Conservation (phyloP, 176 grass and related monocot genomes). For the Neostapfia colusana region DNA sequence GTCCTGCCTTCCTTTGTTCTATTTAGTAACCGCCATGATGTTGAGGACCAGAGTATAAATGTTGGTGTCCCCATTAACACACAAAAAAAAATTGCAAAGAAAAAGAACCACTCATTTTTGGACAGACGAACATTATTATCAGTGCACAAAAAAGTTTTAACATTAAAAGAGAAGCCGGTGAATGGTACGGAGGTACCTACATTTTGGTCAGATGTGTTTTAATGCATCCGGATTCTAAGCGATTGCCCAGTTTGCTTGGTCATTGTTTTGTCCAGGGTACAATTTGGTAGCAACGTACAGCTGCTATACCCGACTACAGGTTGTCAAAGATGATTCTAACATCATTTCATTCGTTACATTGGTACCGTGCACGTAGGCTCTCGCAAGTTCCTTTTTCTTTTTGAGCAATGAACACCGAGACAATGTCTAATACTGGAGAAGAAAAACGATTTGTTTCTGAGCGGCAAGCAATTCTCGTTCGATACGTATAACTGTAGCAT, state of each 20-base stretch:
- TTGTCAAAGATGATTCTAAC: background rate
- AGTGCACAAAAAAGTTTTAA: background rate
- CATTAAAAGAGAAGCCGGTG: constrained; percentile 4
- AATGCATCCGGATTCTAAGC: background rate
- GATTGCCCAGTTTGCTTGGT: background rate
- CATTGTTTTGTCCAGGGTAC: background rate
- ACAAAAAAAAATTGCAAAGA: too few species aligned
- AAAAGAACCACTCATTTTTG: background rate
- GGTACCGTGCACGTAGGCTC: constrained; percentile 1
- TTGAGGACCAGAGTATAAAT: background rate
- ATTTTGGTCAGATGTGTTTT: constrained; percentile 16
- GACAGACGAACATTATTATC: background rate
- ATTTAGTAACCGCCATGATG: background rate
- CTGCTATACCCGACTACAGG: background rate
- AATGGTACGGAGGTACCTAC: background rate
- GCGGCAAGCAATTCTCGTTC: background rate
- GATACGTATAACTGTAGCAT: background rate
- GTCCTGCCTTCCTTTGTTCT: background rate
- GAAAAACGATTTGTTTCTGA: background rate
- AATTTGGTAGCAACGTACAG: constrained; percentile 18
- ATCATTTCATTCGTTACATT: background rate
- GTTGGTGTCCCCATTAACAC: background rate
- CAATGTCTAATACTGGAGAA: background rate
- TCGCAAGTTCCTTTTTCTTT: background rate
- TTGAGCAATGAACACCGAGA: background rate